Evolutionary conservation across 345 rosid genomes (phyloP).

Genomic region (Aquilaria sinensis): DNA sequence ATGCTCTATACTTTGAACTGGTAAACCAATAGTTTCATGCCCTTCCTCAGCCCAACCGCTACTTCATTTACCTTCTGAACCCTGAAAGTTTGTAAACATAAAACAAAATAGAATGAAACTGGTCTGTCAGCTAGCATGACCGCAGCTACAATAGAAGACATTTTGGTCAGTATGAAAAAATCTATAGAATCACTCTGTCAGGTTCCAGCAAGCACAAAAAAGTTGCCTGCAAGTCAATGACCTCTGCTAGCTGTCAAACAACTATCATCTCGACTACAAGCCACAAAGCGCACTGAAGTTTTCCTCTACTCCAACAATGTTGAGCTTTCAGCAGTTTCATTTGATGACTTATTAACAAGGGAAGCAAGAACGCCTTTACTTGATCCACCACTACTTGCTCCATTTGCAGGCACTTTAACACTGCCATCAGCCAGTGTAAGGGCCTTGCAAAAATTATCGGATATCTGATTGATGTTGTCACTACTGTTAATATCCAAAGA

Average conservation of each 20-base stretch:
- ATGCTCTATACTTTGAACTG: too few species aligned
- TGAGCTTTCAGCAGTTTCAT: slow-evolving; percentile 8
- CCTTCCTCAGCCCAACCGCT: too few species aligned
- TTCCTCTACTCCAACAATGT: slow-evolving; percentile 1
- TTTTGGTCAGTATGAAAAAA: slow-evolving; percentile 1
- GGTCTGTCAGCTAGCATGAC: too few species aligned
- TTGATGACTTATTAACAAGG: neutral
- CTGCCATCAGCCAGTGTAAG: slow-evolving; percentile 23
- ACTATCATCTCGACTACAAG: neutral
- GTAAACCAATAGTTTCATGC: too few species aligned
- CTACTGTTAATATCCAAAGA: slow-evolving; percentile 17
- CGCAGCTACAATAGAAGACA: too few species aligned
- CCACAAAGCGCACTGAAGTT: neutral
- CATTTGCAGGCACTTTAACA: slow-evolving; percentile 8
- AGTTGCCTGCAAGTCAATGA: slow-evolving; percentile 12
- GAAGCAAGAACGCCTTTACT: slow-evolving; percentile 7
- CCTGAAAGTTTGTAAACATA: too few species aligned
- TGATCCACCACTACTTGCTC: neutral
- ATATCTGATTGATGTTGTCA: slow-evolving; percentile 30
- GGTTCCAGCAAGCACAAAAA: slow-evolving; percentile 13
- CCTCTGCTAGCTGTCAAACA: slow-evolving; percentile 15
- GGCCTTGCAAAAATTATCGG: slow-evolving; percentile 31
- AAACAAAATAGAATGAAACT: too few species aligned
- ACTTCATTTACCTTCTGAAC: too few species aligned
- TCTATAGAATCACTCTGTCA: slow-evolving; percentile 10